Evolutionary conservation across 306 rosid species (phyloP), one percentile per base, ranked within the genome.

Genomic region (Vicia sativa): DNA sequence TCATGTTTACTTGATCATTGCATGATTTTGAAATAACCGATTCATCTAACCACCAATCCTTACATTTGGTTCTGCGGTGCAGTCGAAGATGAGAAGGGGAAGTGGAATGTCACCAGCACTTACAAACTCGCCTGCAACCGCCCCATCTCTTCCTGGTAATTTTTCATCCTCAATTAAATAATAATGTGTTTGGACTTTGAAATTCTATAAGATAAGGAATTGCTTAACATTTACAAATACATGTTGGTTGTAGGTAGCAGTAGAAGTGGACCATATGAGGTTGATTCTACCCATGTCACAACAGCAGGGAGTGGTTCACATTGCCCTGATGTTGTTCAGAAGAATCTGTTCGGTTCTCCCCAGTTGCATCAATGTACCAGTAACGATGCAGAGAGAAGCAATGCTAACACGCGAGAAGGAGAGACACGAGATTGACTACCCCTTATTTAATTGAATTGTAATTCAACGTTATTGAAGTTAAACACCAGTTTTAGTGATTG

Each of bases 61-160:
- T 35, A 56, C 21, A 31, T 68, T 38, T 55, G 66, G 66, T 77
- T 64, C 54, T 71, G 67, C 70, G 71, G 65, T 86, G 79, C 90
- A 93, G 98, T 83, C 96, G 60, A 93, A 86, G 81, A 39, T 86
- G 73, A 93, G 86, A 77, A 90, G 95, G 79, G 98, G 96, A 62
- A 82, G 84, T 60, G 96, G 90, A 73, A 68, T 37, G 10, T 62
- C 87, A 39, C 67, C 85, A 6, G 67, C 75, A 19, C 39, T 77
- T 43, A 23, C 83, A 42, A 80, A 55, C 78, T 19, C 58, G 3
- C 34, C 58, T 52, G 58, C 58, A 31, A 60, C 82, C 35, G 34
- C 77, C 52, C 57, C 81, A 38, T 18, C 78, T 35, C 78, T 70
- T 55, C 59, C 91, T 81, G 97, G 98, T 93, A 35, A 44, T 67